Evolutionary conservation across 2,329 filamentous ascomycete species (phyloP).

Genomic region (Xylaria sp.): DNA sequence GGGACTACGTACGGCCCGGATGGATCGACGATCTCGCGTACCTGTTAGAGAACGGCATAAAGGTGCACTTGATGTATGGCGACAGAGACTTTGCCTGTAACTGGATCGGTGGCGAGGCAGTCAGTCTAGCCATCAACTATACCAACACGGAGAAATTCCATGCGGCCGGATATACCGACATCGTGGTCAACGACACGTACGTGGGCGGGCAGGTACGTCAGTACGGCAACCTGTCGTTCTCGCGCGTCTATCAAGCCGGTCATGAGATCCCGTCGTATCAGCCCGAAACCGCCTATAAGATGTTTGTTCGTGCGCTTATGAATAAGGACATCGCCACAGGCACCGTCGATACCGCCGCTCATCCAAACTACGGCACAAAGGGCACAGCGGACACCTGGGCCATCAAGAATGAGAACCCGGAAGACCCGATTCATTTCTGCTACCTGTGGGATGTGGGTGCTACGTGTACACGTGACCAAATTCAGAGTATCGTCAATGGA

Average conservation of each 20-base stretch:
- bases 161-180: conserved; percentile 57
- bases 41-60: conserved; percentile 52
- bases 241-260: conserved; percentile 53
- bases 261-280: conserved; percentile 52
- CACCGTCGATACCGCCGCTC: conserved; percentile 43
- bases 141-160: conserved; percentile 39
- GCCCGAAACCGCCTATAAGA: conserved; percentile 42
- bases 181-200: conserved; percentile 56
- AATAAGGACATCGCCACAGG: conserved; percentile 48
- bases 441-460: conserved; percentile 48
- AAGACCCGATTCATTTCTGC: conserved; percentile 49
- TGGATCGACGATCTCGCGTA: conserved; percentile 44
- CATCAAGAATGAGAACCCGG: conserved; percentile 43
- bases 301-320: conserved; percentile 49
- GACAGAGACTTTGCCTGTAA: conserved; percentile 54
- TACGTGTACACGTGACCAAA: conserved; percentile 48
- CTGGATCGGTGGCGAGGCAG: conserved; percentile 52
- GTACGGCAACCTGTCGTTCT: conserved; percentile 60
- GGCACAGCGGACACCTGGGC: conserved; percentile 36
- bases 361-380: conserved; percentile 35
- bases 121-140: conserved; percentile 45
- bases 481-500: conserved; percentile 35
- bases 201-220: conserved; percentile 65
- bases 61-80: conserved; percentile 53
- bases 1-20: conserved; percentile 32